A percentile compares a stretch with the other conserved stretches of the same genome.
Conservation (phyloP, 306 rosid species). For the Prunus kanzakura region DNA sequence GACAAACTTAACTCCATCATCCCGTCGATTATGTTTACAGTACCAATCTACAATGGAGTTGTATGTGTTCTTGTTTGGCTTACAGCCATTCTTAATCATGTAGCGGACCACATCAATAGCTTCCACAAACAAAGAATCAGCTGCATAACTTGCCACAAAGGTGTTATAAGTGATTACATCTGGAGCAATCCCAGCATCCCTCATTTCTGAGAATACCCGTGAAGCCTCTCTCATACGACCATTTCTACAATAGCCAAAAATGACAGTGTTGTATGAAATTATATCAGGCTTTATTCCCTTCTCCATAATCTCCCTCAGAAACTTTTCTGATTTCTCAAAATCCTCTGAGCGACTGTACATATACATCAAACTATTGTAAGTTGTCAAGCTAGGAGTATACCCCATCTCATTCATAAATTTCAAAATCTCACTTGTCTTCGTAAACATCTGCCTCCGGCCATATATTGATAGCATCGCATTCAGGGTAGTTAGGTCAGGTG, state of each 20-base stretch:
- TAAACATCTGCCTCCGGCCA: constrained; percentile 79
- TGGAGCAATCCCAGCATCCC: constrained; percentile 57
- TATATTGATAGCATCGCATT: constrained; percentile 90
- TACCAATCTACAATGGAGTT: constrained; percentile 78
- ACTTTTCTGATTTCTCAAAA: constrained; percentile 67
- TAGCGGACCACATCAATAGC: constrained; percentile 71
- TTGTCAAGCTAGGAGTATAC: constrained; percentile 82
- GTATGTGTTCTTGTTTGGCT: constrained; percentile 74
- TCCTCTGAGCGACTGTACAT: constrained; percentile 78
- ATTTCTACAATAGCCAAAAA: constrained; percentile 76
- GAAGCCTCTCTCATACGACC: constrained; percentile 83
- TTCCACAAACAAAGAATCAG: constrained; percentile 67
- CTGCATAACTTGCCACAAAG: constrained; percentile 73
- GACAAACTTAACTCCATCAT: constrained; percentile 62
- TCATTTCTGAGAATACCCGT: constrained; percentile 73
- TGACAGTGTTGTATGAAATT: constrained; percentile 76
- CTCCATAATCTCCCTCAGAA: constrained; percentile 54
- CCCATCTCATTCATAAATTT: constrained; percentile 66
- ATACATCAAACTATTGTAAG: constrained; percentile 87
- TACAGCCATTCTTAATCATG: constrained; percentile 88
- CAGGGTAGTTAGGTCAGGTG: constrained; percentile 71
- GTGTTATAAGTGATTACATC: constrained; percentile 86
- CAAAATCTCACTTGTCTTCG: constrained; percentile 70
- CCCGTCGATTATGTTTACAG: constrained; percentile 59
- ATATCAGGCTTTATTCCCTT: constrained; percentile 83